Evolutionary conservation across 768 basidiomycete species (phyloP).

Genomic region (Mycena belliarum): DNA sequence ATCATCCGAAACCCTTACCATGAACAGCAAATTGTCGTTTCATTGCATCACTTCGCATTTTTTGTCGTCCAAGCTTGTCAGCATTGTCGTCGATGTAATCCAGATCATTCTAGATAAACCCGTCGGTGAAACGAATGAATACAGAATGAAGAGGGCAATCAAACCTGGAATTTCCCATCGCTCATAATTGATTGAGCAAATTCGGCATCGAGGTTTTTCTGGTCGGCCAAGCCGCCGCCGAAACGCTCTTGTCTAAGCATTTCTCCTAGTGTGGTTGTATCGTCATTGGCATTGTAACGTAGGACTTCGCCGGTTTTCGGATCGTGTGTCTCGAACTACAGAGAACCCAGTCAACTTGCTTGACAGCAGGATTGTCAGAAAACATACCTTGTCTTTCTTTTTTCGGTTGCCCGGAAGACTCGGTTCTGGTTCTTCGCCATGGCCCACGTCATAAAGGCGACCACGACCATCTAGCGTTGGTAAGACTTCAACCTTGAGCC

Average conservation of each 20-base stretch:
- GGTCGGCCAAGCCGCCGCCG: conserved; percentile 84
- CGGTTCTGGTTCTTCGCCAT: conserved; percentile 60
- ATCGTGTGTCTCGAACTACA: conserved; percentile 85
- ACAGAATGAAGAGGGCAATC: conserved; percentile 23
- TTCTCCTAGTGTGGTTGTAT: conserved; percentile 82
- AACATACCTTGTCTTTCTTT: conserved; percentile 78
- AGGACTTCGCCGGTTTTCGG: conserved; percentile 87
- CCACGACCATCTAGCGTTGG: conserved; percentile 88
- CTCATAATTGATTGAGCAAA: conserved; percentile 86
- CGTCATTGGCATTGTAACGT: conserved; percentile 90
- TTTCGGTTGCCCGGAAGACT: conserved; percentile 67
- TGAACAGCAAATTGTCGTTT: conserved; percentile 96
- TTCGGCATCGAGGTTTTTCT: conserved; percentile 89
- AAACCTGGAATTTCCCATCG: conserved; percentile 85
- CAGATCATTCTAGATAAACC: conserved; percentile 62
- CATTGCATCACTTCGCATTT: conserved; percentile 96
- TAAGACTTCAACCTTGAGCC: conserved; percentile 76
- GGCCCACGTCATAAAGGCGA: conserved; percentile 87
- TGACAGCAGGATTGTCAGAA: too few species aligned
- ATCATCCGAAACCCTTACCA: conserved; percentile 47
- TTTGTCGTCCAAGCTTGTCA: conserved; percentile 86
- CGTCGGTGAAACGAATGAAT: neutral
- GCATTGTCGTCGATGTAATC: conserved; percentile 98
- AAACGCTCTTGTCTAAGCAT: conserved; percentile 93
- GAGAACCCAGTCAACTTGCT: conserved; percentile 1